Evolutionary conservation across 73 alveolate genomes (phyloP).

Genomic region (Effrenium voratum): DNA sequence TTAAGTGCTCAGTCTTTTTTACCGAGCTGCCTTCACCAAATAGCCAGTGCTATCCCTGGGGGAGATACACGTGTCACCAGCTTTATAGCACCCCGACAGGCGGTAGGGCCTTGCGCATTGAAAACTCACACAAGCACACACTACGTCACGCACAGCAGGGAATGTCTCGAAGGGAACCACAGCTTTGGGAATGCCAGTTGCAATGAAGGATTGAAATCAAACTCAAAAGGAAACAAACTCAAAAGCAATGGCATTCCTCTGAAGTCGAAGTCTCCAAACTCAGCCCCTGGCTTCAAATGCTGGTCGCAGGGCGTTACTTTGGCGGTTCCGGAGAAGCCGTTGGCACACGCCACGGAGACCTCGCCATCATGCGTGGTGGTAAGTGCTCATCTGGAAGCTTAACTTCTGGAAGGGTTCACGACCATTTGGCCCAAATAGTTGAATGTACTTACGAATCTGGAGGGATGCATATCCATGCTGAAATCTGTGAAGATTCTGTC

Average conservation of each 20-base stretch:
- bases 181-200: not conserved
- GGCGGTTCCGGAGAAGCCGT: not conserved
- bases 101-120: not conserved
- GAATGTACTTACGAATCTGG: not conserved
- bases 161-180: not conserved
- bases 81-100: constrained; percentile 13
- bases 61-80: not conserved
- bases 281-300: not conserved
- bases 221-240: not conserved
- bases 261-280: not conserved
- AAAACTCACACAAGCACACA: not conserved
- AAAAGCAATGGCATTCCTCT: not conserved
- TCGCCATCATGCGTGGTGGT: not conserved
- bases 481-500: no score
- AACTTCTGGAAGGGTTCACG: not conserved
- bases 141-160: not conserved
- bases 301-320: not conserved
- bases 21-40: not conserved
- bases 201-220: not conserved
- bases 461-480: not conserved
- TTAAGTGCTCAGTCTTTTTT: no score
- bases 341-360: not conserved
- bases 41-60: constrained; percentile 23
- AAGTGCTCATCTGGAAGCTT: not conserved
- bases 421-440: not conserved